phyloP scores from a whole-genome alignment of 2,329 filamentous ascomycete genomes.

The Pyricularia grisea region DNA sequence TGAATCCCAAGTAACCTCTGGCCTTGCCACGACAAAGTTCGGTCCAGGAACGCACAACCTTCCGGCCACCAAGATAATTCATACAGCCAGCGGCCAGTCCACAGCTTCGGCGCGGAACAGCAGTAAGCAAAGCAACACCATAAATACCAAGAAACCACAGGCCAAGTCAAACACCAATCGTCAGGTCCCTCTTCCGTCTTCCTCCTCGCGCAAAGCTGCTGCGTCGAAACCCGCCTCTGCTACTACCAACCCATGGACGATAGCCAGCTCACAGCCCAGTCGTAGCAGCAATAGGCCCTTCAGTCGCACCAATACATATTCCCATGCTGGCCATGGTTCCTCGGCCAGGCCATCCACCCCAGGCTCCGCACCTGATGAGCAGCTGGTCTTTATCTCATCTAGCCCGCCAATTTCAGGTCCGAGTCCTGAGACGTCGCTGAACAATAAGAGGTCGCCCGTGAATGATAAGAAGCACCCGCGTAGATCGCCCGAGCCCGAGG shows the following conservation, averaged over 20 bases:
- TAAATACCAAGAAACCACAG: not conserved
- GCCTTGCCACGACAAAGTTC: not conserved
- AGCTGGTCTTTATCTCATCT: constrained; percentile 18
- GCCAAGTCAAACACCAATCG: not conserved
- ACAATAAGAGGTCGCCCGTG: constrained; percentile 24
- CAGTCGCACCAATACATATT: not conserved
- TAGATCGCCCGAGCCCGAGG: not conserved
- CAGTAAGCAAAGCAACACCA: constrained; percentile 1
- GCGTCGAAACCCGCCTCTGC: constrained; percentile 3
- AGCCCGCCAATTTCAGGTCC: constrained; percentile 14
- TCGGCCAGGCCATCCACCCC: not conserved
- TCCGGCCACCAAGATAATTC: not conserved
- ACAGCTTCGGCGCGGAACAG: not conserved
- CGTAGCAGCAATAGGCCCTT: constrained; percentile 6
- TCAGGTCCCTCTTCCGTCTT: not conserved
- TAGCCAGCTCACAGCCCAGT: constrained; percentile 26
- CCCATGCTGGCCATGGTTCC: not conserved
- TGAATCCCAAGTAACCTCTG: not conserved
- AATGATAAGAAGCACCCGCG: constrained; percentile 20
- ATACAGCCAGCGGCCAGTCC: constrained; percentile 3
- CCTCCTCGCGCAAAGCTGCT: not conserved
- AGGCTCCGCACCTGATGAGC: constrained; percentile 13
- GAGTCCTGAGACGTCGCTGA: constrained; percentile 11
- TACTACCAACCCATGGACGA: constrained; percentile 27
- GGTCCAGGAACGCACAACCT: not conserved